Base-by-base conservation (phyloP, 2,329 filamentous ascomycete species). In the Alternaria sp. region DNA sequence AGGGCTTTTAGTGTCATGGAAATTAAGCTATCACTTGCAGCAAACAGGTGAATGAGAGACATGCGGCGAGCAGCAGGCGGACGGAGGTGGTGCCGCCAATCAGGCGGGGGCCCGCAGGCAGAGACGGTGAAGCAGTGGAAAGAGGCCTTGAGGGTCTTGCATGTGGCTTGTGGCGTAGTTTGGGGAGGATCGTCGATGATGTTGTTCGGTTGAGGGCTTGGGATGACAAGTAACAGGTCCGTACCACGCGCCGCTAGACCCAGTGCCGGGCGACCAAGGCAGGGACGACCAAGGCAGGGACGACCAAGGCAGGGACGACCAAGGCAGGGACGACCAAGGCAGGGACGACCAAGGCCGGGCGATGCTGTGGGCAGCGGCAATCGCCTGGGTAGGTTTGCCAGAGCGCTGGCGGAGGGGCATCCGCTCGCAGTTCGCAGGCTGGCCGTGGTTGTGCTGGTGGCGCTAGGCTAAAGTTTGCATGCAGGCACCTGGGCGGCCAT, bases 31-130 rank as follows among this genome's bases (percentile, higher is more conserved):
- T 30, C 36, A 13, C 26, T 47, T 45, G 55, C 55, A 52, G 54
- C 62, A 59, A 57, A 32, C 44, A 45, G 46, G 32, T 50, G 17
- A n/a, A 25, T 7, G 43, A 21, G 26, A 21, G 19, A 21, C n/a
- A 10, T 19, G 36, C 51, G 51, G 30, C 17, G 30, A 53, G 17
- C 25, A 28, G 52, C 52, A 56, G 43, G 45, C 56, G 43, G 44
- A 40, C 47, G 40, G 32, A 46, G 40, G 55, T 26, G 59, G 47
- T 9, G 49, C 28, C 36, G 26, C 65, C 62, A 69, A 69, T 67
- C 12, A n/a, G 26, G 26, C 15, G 54, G 21, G 17, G 12, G 5
- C 17, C 10, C 43, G 17, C n/a, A 30, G n/a, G 49, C 19, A 5
- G 17, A 23, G 49, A 51, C 11, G 30, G 15, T n/a, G 30, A 26